phyloP scores from a whole-genome alignment of 495 filamentous ascomycete species.

The Hypoxylon subgilvum region DNA sequence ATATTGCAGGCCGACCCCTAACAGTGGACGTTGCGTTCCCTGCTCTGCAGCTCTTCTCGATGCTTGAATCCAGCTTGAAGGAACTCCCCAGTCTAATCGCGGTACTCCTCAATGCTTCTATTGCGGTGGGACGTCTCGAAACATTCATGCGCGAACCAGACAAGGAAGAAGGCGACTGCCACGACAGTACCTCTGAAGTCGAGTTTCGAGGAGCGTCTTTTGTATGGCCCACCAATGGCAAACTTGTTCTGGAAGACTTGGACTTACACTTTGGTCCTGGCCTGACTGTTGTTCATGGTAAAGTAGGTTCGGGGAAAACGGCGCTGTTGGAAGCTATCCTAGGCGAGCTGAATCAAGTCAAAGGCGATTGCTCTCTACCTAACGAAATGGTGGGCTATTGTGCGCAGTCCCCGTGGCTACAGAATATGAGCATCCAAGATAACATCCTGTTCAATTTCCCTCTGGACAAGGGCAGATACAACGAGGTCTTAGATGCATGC shows the following conservation, averaged over 20 bases:
- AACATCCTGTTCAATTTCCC: constrained; percentile 80
- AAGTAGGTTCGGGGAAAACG: constrained; percentile 81
- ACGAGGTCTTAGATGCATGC: constrained; percentile 86
- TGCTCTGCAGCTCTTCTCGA: constrained; percentile 74
- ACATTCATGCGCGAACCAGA: constrained; percentile 84
- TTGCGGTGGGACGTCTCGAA: constrained; percentile 79
- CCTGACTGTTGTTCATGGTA: constrained; percentile 67
- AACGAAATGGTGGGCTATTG: constrained; percentile 80
- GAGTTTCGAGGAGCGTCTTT: constrained; percentile 69
- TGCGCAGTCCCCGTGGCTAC: constrained; percentile 85
- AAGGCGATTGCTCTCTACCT: constrained; percentile 64
- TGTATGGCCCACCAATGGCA: constrained; percentile 71
- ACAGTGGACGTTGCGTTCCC: constrained; percentile 82
- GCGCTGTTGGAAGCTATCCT: constrained; percentile 78
- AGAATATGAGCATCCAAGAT: constrained; percentile 87
- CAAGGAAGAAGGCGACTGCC: constrained; percentile 53
- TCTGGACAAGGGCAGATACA: constrained; percentile 81
- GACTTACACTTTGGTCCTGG: constrained; percentile 66
- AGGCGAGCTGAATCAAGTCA: constrained; percentile 73
- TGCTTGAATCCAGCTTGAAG: constrained; percentile 71
- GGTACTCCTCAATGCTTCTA: constrained; percentile 71
- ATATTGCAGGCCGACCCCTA: constrained; percentile 66
- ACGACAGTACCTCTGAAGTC: constrained; percentile 44
- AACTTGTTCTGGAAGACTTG: constrained; percentile 67
- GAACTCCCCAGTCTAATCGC: constrained; percentile 75